Evolutionary conservation across 2,329 filamentous ascomycete species (phyloP).

Genomic region (Metarhizium humberi): DNA sequence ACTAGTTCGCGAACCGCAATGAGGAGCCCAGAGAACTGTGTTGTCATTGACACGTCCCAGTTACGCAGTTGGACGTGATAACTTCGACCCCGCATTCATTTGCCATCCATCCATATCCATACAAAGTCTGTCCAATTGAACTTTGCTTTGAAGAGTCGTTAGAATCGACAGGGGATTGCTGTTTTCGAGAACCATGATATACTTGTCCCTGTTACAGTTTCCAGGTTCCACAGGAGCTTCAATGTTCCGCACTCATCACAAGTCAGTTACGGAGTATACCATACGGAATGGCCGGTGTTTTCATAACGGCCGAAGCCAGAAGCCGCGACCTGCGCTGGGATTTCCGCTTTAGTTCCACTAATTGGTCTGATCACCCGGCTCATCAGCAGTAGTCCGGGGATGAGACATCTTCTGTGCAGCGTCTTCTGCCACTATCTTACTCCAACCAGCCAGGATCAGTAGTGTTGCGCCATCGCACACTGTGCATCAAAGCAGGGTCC

Average conservation of each 20-base stretch:
- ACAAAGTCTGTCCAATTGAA: background rate
- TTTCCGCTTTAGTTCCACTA: background rate
- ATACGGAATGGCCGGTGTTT: background rate
- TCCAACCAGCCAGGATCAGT: background rate
- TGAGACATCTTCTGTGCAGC: background rate
- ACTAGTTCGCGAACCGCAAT: background rate
- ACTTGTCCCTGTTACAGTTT: too few relatives aligned
- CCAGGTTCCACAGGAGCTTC: too few relatives aligned
- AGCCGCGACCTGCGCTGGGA: background rate
- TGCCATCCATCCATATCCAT: background rate
- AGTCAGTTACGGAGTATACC: too few relatives aligned
- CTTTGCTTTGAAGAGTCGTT: background rate
- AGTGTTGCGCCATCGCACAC: background rate
- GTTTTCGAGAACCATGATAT: background rate
- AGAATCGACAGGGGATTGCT: background rate
- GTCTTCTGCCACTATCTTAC: background rate
- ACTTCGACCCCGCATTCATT: background rate
- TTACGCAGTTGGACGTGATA: background rate
- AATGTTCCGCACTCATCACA: too few relatives aligned
- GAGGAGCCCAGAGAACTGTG: background rate
- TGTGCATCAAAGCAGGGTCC: background rate
- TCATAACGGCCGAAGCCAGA: slow-evolving; percentile 1
- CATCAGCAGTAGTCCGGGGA: background rate
- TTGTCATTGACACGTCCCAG: background rate
- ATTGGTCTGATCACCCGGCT: background rate